Percentiles rank a stretch among this genome's conserved stretches.
Evolutionary conservation across 352 stramenopile genomes (phyloP).

Genomic region (Hyaloperonospora brassicae): DNA sequence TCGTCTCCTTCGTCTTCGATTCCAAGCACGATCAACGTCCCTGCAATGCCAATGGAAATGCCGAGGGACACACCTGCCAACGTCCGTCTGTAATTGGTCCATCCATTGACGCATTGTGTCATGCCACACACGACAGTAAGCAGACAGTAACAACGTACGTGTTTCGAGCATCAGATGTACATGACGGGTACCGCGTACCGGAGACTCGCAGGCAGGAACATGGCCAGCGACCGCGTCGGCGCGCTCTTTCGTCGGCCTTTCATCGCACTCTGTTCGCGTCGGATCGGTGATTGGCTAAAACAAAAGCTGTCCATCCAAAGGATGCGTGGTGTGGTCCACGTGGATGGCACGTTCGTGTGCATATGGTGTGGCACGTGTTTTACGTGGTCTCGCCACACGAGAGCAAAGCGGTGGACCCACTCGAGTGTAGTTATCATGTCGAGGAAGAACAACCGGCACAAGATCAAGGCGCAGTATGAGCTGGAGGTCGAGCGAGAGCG

Average conservation of each 20-base stretch:
- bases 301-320: neutral
- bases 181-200: constrained; percentile 15
- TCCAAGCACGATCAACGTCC: constrained; percentile 33
- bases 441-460: constrained; percentile 73
- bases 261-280: constrained; percentile 15
- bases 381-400: constrained; percentile 3
- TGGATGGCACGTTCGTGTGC: neutral
- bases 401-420: too few relatives aligned
- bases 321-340: neutral
- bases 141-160: neutral
- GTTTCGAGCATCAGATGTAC: neutral
- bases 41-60: constrained; percentile 42
- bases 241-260: constrained; percentile 19
- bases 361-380: constrained; percentile 8
- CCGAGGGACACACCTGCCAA: constrained; percentile 40
- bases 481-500: constrained; percentile 68
- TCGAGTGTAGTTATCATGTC: constrained; percentile 35
- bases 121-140: constrained; percentile 5
- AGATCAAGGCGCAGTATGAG: constrained; percentile 77
- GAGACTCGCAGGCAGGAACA: constrained; percentile 26
- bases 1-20: constrained; percentile 21
- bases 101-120: constrained; percentile 3
- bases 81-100: constrained; percentile 24
- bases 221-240: constrained; percentile 21
- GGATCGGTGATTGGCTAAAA: constrained; percentile 1